A percentile compares a stretch with the other conserved stretches of the same genome.
phyloP scores from a whole-genome alignment of 805 yeast genomes.

The Monosporozyma unispora region DNA sequence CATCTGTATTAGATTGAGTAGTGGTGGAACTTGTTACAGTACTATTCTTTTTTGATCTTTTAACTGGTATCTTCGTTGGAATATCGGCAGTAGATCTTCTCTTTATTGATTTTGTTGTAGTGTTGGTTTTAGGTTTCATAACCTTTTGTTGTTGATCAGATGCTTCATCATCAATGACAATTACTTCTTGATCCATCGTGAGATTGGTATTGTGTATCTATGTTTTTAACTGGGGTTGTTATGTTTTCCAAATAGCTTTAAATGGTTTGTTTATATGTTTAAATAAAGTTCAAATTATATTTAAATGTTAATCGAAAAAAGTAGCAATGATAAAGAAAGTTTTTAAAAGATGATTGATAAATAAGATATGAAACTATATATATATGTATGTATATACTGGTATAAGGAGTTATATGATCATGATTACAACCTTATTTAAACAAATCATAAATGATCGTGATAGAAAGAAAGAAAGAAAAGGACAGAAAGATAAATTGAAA shows the following conservation, averaged over 20 bases:
- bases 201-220: not conserved
- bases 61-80: not conserved
- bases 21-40: not conserved
- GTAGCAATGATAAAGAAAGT: not conserved
- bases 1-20: too few relatives aligned
- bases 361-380: not conserved
- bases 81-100: constrained; percentile 2
- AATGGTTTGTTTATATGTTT: too few relatives aligned
- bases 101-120: not conserved
- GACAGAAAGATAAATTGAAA: not conserved
- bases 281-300: too few relatives aligned
- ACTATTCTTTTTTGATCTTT: not conserved
- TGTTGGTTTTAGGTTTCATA: not conserved
- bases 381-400: not conserved
- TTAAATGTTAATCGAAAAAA: too few relatives aligned
- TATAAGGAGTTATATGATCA: not conserved
- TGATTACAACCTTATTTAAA: too few relatives aligned
- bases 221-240: not conserved
- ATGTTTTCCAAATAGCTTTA: too few relatives aligned
- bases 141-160: not conserved
- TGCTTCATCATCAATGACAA: constrained; percentile 2
- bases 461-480: not conserved
- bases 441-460: not conserved
- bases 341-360: not conserved
- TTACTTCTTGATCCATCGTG: constrained; percentile 1